Base-by-base conservation (phyloP, 768 basidiomycete species). In the Porpolomopsis calyptriformis region DNA sequence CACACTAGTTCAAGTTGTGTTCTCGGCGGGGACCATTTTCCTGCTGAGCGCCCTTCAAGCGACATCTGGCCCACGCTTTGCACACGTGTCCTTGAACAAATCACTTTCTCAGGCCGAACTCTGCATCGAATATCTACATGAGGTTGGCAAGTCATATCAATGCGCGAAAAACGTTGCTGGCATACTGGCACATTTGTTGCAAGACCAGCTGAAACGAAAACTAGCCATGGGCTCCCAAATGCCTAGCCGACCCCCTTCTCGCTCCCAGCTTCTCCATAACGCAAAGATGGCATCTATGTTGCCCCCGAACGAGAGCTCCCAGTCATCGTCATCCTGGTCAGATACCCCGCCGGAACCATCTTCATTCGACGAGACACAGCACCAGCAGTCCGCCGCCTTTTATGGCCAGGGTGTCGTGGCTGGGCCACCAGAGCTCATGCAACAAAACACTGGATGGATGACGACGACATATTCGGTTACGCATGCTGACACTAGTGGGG, bases 1-100 rank as follows among this genome's bases (percentile, higher is more conserved):
- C 48, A 76, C 76, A 9, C 59, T 77, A 26, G 66, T 74, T 18
- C 78, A 80, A 57, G 68, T 72, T 24, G 64, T 72, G 11, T 81
- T 79, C 61, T 72, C 73, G 4, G 75, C 78, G 1, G 79, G 78
- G 11, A 79, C 77, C 4, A 68, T 77, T 6, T 78, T 71, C 52
- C 69, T 80, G 9, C 66, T 79, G 33, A 64, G 66, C 18, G 73
- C 75, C 14, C 68, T 76, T 46, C 73, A 76, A 56, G 73, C 75
- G 1, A 67, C 67, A n/a, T 67, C 70, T 19, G 66, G 68, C 20
- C 57, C 67, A 3, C 71, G 75, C 4, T 61, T 72, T 2, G 74
- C 73, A 0, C 62, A 68, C 45, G 71, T 72, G 49, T 66, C 74
- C 2, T 65, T 76, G 18, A 61, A 65, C 7, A 63, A 67, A 3